These are phyloP conservation scores for Brasilioporus rufonigricans DNA, from an alignment of 768 basidiomycete species.

Conservation along the genomic window DNA sequence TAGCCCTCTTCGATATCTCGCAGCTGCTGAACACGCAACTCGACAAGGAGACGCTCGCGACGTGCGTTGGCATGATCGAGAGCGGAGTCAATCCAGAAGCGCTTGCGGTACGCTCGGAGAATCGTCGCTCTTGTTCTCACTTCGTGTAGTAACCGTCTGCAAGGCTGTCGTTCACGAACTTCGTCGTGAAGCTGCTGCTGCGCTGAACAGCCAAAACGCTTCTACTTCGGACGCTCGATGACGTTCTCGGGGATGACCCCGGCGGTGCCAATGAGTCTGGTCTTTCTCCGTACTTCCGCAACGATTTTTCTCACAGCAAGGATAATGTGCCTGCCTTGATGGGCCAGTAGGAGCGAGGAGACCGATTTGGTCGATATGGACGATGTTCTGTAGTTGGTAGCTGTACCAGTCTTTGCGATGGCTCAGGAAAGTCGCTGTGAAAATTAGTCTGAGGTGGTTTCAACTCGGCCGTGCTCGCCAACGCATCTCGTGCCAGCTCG, in stretches of 20 bases:
- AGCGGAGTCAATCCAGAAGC: conserved; percentile 91
- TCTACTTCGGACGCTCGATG: conserved; percentile 25
- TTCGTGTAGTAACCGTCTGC: conserved; percentile 6
- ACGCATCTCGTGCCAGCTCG: background rate
- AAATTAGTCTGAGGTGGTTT: conserved; percentile 9
- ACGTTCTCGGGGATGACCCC: background rate
- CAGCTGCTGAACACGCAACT: conserved; percentile 84
- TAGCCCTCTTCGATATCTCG: conserved; percentile 85
- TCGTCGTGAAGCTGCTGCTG: conserved; percentile 61
- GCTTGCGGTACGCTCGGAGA: conserved; percentile 62
- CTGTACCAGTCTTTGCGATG: background rate
- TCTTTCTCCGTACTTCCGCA: background rate
- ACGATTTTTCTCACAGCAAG: background rate
- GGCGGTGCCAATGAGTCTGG: background rate
- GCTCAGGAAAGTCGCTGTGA: conserved; percentile 7
- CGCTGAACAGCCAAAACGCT: conserved; percentile 30
- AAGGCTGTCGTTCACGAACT: conserved; percentile 87
- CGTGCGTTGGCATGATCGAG: conserved; percentile 90
- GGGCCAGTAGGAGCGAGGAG: conserved; percentile 7
- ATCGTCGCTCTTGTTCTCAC: background rate
- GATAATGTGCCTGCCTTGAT: conserved; percentile 12
- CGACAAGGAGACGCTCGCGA: conserved; percentile 89
- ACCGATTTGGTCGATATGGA: conserved; percentile 21
- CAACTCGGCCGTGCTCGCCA: conserved; percentile 1
- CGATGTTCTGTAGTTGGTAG: conserved; percentile 19